Base-by-base conservation (phyloP, 768 basidiomycete genomes). In the Lentinula aciculospora region DNA sequence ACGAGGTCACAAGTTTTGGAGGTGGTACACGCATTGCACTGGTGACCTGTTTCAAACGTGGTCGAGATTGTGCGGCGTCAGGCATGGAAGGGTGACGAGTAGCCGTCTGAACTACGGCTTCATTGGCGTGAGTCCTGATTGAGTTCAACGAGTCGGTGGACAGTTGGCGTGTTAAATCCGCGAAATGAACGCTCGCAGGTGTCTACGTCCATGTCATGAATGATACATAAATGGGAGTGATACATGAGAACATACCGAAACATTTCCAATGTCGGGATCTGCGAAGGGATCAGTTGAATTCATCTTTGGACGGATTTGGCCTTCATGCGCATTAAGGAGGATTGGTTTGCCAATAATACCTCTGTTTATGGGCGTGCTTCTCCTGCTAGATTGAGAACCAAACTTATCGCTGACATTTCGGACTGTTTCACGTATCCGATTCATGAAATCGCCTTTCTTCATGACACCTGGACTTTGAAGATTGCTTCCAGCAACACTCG, bases 41-140 rank as follows among this genome's bases (percentile, higher is more conserved):
- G 6, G 84, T 88, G 66, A 91, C 89, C 27, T 85, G 88, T 32
- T 89, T 85, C 29, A 90, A 69, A 31, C 86, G 80, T 32, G 88
- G 85, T 13, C 80, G 78, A 13, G 74, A 66, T 36, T 62, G 55
- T 27, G 44, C 15, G 19, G 37, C 40, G 10, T 57, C 44, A 17
- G 56, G 46, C 13, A 57, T 48, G 40, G 56, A 47, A 34, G 56
- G 36, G 25, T 48, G 56, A 27, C 77, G 71, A 50, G 73, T 74
- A 17, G 75, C 83, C 50, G 71, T 74, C 40, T 74, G 74, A 2
- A 82, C 73, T 28, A 78, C 71, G 10, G 76, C 78, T 61, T 81
- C 78, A 5, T 66, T 68, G 36, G 73, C 75, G 57, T 79, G 75
- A 21, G 68, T 70, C 40, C 61, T 66, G 21, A 68, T 64, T 0